Percentiles rank a stretch among this genome's conserved stretches.
These are phyloP conservation scores for Saccharomycopsis babjevae DNA, from an alignment of 805 yeast genomes.

Conservation along the genomic window DNA sequence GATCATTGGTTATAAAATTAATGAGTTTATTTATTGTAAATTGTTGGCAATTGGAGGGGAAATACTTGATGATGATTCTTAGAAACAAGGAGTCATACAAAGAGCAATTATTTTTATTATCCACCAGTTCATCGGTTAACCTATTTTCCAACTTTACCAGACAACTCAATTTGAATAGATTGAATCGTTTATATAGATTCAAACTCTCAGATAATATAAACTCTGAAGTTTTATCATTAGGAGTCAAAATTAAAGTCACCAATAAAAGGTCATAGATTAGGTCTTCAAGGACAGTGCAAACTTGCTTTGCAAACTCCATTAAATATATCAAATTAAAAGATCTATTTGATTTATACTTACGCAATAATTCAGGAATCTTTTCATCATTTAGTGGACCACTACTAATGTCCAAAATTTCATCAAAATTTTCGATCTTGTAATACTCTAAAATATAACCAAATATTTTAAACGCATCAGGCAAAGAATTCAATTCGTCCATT, in stretches of 20 bases:
- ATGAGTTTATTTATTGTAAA: conserved; percentile 8
- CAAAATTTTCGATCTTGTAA: conserved; percentile 15
- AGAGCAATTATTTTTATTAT: neutral
- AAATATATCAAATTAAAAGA: conserved; percentile 3
- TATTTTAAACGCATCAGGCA: conserved; percentile 28
- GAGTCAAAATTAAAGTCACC: conserved; percentile 29
- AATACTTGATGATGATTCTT: conserved; percentile 7
- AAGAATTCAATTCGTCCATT: conserved; percentile 31
- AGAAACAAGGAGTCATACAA: conserved; percentile 14
- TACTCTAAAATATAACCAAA: conserved; percentile 30
- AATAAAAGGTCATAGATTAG: conserved; percentile 27
- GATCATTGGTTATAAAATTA: conserved; percentile 19
- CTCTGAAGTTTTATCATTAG: conserved; percentile 24
- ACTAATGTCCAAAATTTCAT: neutral
- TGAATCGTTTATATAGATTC: conserved; percentile 18
- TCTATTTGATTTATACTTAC: neutral
- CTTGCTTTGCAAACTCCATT: conserved; percentile 24
- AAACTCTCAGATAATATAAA: conserved; percentile 18
- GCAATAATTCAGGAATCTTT: neutral
- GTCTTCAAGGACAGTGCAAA: conserved; percentile 24
- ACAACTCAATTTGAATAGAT: conserved; percentile 17
- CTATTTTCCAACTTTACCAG: conserved; percentile 15
- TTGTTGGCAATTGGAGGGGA: neutral
- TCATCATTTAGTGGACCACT: conserved; percentile 1
- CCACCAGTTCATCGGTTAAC: neutral